These are phyloP conservation scores for Hypoxylon trugodes DNA, from an alignment of 495 filamentous ascomycete genomes.

Conservation along the genomic window DNA sequence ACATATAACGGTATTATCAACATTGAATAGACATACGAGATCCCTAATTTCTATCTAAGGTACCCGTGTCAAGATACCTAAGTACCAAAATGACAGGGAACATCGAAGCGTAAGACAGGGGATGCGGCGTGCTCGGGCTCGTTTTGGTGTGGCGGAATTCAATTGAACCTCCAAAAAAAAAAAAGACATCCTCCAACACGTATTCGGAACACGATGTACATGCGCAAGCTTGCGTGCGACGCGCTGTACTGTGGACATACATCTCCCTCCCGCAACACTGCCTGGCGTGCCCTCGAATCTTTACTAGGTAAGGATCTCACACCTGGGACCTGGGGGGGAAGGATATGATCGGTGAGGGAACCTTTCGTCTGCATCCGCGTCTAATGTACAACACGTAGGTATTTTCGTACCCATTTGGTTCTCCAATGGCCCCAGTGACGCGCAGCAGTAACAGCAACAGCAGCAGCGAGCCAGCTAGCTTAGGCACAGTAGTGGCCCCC, in stretches of 20 bases:
- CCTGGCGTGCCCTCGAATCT: neutral
- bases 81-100: slow-evolving; percentile 24
- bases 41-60: slow-evolving; percentile 15
- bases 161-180: slow-evolving; percentile 16
- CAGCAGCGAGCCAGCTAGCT: slow-evolving; percentile 4
- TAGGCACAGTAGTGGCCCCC: slow-evolving; percentile 4
- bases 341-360: slow-evolving; percentile 33
- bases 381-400: slow-evolving; percentile 21
- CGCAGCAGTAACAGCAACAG: slow-evolving; percentile 26
- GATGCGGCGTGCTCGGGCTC: slow-evolving; percentile 19
- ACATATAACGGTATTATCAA: too few species aligned
- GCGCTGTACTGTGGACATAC: slow-evolving; percentile 24
- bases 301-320: slow-evolving; percentile 23
- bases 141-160: slow-evolving; percentile 36
- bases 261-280: slow-evolving; percentile 15
- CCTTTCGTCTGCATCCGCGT: slow-evolving; percentile 12
- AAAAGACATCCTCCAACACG: slow-evolving; percentile 19
- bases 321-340: too few species aligned
- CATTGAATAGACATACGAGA: too few species aligned
- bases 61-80: too few species aligned
- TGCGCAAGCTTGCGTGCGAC: slow-evolving; percentile 14
- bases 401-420: slow-evolving; percentile 16
- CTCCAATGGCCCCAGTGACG: slow-evolving; percentile 33
- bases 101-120: slow-evolving; percentile 35
- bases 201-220: slow-evolving; percentile 17